Base-by-base conservation (phyloP, 1,139 yeast genomes). In the Magnusiomyces starmeri region DNA sequence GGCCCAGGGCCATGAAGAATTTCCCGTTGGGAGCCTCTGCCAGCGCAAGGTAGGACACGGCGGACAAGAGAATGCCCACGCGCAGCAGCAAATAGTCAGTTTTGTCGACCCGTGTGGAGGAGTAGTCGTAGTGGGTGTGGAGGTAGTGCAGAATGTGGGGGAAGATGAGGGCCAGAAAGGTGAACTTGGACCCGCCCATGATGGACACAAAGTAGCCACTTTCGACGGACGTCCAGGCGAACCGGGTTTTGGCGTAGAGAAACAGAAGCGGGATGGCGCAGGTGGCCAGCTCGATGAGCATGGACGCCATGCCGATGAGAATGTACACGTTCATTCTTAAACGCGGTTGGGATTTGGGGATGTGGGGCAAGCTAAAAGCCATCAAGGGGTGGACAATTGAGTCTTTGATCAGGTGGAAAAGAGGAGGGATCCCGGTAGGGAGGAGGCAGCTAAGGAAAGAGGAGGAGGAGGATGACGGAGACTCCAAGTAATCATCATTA, bases 161-260 rank as follows among this genome's bases (percentile, higher is more conserved):
- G 82, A 47, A 76, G 67, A 75, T 50, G 0, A 71, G 46, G 18
- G 75, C 71, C 14, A 81, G 62, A 0, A 73, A 68, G 0, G 70
- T 18, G 0, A 79, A 72, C 51, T 76, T 68, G 3, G 78, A 65
- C 1, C 78, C 57, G 47, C 87, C 84, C 1, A 76, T 59, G 1
- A 76, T 54, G 0, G 90, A 79, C 54, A 86, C 66, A 54, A 79
- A 74, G 55, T 76, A 75, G 6, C 92, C 89, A 32, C 83, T 67
- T 48, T 77, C 76, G 2, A 71, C 75, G 21, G 86, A 75, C 2
- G 70, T 69, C 87, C 94, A 83, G 22, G 73, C 60, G 65, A 80
- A 85, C 43, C 62, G 65, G 62, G 74, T 80, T 29, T 83, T 78
- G 0, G 83, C 78, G 60, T 79, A 85, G 32, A 86, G 68, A 1